A percentile compares a stretch with the other conserved stretches of the same genome.
phyloP scores from a whole-genome alignment of 2,329 filamentous ascomycete genomes.

The Malbranchea cinnamomea region DNA sequence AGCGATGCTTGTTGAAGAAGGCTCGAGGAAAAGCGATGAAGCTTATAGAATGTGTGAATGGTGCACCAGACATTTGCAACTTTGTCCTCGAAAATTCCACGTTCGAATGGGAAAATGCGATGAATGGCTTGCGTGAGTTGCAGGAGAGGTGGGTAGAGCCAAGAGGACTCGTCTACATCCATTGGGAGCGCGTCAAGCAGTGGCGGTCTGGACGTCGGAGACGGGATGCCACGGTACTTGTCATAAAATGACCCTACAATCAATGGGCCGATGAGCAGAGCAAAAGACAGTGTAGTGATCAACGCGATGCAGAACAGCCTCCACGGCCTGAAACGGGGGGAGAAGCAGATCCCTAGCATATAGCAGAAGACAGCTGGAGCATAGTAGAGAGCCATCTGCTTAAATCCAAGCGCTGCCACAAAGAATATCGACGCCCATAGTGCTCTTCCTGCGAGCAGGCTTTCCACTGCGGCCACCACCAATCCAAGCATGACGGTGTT shows the following conservation, averaged over 20 bases:
- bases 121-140: conserved; percentile 74
- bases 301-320: conserved; percentile 63
- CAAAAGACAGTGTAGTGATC: conserved; percentile 59
- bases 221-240: conserved; percentile 46
- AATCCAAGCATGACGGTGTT: conserved; percentile 98
- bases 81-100: conserved; percentile 97
- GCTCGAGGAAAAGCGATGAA: conserved; percentile 55
- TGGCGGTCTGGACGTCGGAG: conserved; percentile 48
- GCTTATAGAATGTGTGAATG: conserved; percentile 78
- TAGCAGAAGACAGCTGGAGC: conserved; percentile 86
- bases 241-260: conserved; percentile 58
- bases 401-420: conserved; percentile 85
- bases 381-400: conserved; percentile 98
- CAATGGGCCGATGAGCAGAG: conserved; percentile 59
- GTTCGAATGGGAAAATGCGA: conserved; percentile 87
- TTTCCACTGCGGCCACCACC: conserved; percentile 72
- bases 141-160: conserved; percentile 60
- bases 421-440: conserved; percentile 91
- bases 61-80: conserved; percentile 98
- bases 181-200: conserved; percentile 42
- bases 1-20: conserved; percentile 66
- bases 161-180: conserved; percentile 47
- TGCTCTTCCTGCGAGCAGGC: conserved; percentile 68
- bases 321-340: conserved; percentile 50
- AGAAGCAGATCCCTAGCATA: conserved; percentile 72